Conservation (phyloP, 2,329 filamentous ascomycete species). For the Sporothrix schenckii region DNA sequence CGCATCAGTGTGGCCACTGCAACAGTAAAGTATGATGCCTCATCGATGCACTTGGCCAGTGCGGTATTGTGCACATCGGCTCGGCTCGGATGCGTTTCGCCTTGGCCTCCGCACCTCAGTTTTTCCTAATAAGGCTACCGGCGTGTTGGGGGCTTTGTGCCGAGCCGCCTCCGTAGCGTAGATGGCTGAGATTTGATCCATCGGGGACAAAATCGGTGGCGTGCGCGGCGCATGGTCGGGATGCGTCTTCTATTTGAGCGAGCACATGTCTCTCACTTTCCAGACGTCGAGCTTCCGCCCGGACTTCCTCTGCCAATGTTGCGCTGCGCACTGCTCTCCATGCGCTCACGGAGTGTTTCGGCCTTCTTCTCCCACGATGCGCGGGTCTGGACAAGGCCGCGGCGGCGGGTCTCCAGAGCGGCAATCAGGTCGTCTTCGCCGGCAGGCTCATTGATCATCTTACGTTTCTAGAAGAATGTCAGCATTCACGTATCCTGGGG, state of each 20-base stretch:
- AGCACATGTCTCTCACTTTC: conserved; percentile 26
- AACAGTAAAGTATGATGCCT: background rate
- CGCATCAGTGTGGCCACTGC: background rate
- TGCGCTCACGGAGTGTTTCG: conserved; percentile 39
- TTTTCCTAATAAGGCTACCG: background rate
- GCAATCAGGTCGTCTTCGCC: conserved; percentile 41
- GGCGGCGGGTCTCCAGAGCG: conserved; percentile 40
- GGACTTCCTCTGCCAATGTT: conserved; percentile 5
- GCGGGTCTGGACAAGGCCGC: conserved; percentile 38
- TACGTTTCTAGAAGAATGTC: conserved; percentile 26
- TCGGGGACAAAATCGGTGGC: background rate
- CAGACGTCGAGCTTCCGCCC: conserved; percentile 1
- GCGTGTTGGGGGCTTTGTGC: background rate
- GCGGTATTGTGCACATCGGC: background rate
- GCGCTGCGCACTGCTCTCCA: conserved; percentile 34
- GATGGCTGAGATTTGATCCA: background rate
- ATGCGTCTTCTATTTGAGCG: background rate
- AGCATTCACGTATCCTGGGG: background rate
- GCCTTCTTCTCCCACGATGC: conserved; percentile 42
- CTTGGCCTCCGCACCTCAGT: background rate
- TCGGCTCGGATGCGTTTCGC: background rate
- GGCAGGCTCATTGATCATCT: conserved; percentile 36
- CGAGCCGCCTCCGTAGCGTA: background rate
- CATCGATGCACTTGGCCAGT: background rate
- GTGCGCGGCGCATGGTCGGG: background rate